Conservation (phyloP, 495 filamentous ascomycete genomes). For the Hypomontagnella submonticulosa region DNA sequence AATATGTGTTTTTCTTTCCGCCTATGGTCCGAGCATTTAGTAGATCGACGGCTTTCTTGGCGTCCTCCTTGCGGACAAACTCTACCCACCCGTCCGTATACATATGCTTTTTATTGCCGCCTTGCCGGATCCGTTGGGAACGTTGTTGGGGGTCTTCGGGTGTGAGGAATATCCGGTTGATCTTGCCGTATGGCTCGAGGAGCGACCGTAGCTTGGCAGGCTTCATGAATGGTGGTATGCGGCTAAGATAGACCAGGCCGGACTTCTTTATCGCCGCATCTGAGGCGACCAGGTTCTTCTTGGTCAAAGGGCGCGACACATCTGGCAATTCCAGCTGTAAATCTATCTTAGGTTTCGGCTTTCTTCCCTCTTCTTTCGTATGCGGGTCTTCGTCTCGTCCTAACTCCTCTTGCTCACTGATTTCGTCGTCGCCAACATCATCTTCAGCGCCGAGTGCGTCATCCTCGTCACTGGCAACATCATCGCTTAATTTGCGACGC, state of each 20-base stretch:
- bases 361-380: constrained; percentile 33
- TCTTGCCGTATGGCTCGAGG: constrained; percentile 78
- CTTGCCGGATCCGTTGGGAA: constrained; percentile 66
- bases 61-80: constrained; percentile 77
- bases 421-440: constrained; percentile 26
- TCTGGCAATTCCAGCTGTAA: constrained; percentile 54
- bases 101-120: constrained; percentile 88
- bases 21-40: constrained; percentile 86
- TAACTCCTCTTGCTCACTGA: constrained; percentile 38
- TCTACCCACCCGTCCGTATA: constrained; percentile 97
- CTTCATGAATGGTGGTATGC: constrained; percentile 94
- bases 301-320: constrained; percentile 61
- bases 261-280: constrained; percentile 69
- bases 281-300: constrained; percentile 68
- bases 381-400: constrained; percentile 41
- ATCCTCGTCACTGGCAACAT: constrained; percentile 57
- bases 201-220: constrained; percentile 81
- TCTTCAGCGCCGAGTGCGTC: constrained; percentile 48
- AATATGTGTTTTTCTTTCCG: constrained; percentile 87
- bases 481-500: constrained; percentile 67
- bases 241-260: constrained; percentile 89
- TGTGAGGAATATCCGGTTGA: constrained; percentile 87
- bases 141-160: constrained; percentile 77
- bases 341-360: constrained; percentile 30
- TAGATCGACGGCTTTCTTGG: constrained; percentile 84